Base-by-base conservation (phyloP, 352 stramenopile species). In the Pythium diclinum region DNA sequence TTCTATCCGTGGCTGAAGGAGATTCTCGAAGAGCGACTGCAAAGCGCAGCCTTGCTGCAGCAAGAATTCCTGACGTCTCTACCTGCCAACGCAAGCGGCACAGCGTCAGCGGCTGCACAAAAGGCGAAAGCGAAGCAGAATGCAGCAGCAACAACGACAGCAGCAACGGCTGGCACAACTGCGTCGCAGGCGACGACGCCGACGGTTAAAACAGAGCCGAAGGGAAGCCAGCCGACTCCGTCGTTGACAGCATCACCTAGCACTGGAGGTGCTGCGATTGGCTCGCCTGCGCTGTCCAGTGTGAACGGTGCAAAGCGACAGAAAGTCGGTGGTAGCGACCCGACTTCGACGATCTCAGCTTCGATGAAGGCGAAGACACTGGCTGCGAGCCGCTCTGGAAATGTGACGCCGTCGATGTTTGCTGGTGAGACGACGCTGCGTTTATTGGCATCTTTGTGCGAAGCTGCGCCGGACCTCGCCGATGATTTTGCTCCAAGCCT, bases 1-100 rank as follows among this genome's bases (percentile, higher is more conserved):
- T 96, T 94, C 49, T 96, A 96, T 66, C 81, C 81, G 14, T 96
- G 88, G 88, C 79, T 96, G 10, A 83, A 84, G 32, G 87, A 95
- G 23, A 93, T 94, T 69, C 73, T 96, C 49, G 91, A 84, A 36
- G 85, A 95, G 33, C 79, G 87, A 25, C 63, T 96, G 17, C 53
- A 92, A 47, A 92, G 81, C 44, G 85, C 85, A 17, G 73, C 77
- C 3, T 68, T 78, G 13, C 77, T 83, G 52, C 81, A 91, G 42
- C 81, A 89, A 59, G 85, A 92, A 47, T 62, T 82, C 28, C 25
- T 67, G 14, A 56, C 66, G n/a, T 68, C 66, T 21, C 34, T 73
- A 33, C 63, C 69, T 13, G 56, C 60, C 9, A 57, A 51, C 9
- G 47, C 71, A 19, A 34, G 69, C 16, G 56, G 44, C 6, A 48